Base-by-base conservation (phyloP, 805 yeast species). In the Ogataea chonburiensis region DNA sequence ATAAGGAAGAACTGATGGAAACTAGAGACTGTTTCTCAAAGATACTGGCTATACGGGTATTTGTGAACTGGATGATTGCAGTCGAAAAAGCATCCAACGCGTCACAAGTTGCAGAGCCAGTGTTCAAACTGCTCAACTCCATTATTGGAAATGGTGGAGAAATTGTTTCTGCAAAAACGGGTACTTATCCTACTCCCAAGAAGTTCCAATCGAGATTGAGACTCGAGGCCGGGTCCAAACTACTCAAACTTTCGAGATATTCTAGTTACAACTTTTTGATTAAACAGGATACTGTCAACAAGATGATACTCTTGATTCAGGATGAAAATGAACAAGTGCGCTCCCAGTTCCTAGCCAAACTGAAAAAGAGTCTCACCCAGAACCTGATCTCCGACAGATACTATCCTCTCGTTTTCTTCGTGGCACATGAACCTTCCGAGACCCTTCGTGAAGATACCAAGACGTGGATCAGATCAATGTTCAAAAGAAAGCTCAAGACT, bases 101-200 rank as follows among this genome's bases (percentile, higher is more conserved):
- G 2, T 60, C 49, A 3, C 66, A 68, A 10, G 60, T 71, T 26
- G 76, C 82, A 0, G 74, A 70, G 37, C 86, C 87, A 11, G 78
- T 84, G 0, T 59, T 86, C 43, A 84, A 81, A 49, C 60, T 87
- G 17, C 66, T 87, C 19, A 66, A 75, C 21, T 75, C 87, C 1
- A 64, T 85, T 21, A 74, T 87, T 31, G 75, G 79, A 1, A 81
- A 81, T 53, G 83, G 84, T 28, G 96, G 96, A 18, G 96, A 88
- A 50, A 70, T 87, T 20, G 75, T 80, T 2, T 45, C 72, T 35
- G 55, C 59, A 40, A 67, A 68, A 36, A 49, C 68, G 4, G 63
- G 58, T 7, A 59, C 62, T 12, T 67, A 60, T 47, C 79, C 83
- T 11, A 83, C 95, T 0, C 95, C 95, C 4, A 63, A 55, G 17